Percentiles rank a stretch among this genome's conserved stretches.
These are phyloP conservation scores for Narthecium ossifragum DNA, from an alignment of 106 monocot species.

Conservation along the genomic window DNA sequence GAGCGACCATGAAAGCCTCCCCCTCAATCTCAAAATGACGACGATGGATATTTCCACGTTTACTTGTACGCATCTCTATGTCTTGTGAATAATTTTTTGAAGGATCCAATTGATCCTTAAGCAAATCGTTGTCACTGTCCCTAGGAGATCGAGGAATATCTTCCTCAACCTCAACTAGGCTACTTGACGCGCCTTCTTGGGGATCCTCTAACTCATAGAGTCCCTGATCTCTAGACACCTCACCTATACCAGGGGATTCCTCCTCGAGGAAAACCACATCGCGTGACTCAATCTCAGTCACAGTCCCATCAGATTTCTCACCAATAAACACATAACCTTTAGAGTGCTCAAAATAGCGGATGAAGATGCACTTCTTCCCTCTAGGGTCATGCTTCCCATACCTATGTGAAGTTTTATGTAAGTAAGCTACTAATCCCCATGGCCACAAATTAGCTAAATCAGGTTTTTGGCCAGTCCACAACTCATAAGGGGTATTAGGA, in stretches of 20 bases:
- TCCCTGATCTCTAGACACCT: not conserved
- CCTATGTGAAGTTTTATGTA: not conserved
- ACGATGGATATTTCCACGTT: not conserved
- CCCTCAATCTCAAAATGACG: not conserved
- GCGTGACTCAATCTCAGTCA: not conserved
- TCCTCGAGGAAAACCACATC: not conserved
- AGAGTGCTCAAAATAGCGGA: not conserved
- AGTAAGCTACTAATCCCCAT: not conserved
- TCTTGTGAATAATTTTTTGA: not conserved
- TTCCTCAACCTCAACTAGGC: too few species aligned
- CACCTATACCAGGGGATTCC: not conserved
- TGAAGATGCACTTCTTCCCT: not conserved
- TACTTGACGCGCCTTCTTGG: too few species aligned
- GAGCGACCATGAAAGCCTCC: not conserved
- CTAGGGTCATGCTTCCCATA: too few species aligned
- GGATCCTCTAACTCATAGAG: too few species aligned
- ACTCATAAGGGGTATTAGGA: not conserved
- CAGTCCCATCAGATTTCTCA: not conserved
- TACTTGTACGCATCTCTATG: not conserved
- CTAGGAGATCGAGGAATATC: not conserved
- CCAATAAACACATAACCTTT: not conserved
- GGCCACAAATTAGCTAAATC: not conserved
- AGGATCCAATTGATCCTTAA: too few species aligned
- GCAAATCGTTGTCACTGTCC: not conserved
- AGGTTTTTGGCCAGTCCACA: not conserved